Conservation (phyloP, 768 basidiomycete species). For the Lactarius deliciosus region DNA sequence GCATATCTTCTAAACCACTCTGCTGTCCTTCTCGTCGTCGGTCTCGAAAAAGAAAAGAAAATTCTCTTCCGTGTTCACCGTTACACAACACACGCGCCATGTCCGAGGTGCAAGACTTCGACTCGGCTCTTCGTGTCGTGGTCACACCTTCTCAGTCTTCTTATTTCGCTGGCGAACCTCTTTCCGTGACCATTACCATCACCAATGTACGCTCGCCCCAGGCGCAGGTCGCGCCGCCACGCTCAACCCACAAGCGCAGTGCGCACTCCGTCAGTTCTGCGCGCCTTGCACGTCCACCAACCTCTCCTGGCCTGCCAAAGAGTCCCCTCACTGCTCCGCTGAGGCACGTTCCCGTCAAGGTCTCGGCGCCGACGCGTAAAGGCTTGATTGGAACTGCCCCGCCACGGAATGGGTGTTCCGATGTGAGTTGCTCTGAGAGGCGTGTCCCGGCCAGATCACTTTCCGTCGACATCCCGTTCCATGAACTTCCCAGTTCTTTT, state of each 20-base stretch:
- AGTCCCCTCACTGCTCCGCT: conserved; percentile 40
- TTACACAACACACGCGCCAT: conserved; percentile 11
- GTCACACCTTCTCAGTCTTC: conserved; percentile 82
- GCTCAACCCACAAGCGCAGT: conserved; percentile 59
- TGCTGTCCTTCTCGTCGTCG: not conserved
- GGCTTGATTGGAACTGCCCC: conserved; percentile 52
- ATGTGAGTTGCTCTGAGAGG: conserved; percentile 26
- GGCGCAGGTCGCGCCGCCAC: conserved; percentile 40
- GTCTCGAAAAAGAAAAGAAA: not conserved
- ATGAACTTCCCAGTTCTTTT: conserved; percentile 40
- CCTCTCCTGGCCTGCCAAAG: conserved; percentile 66
- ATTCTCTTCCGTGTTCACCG: not conserved
- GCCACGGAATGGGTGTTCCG: conserved; percentile 31
- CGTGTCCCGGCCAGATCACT: conserved; percentile 49
- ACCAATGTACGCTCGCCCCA: conserved; percentile 70
- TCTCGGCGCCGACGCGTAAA: conserved; percentile 40
- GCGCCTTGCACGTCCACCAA: conserved; percentile 77
- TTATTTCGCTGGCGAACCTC: conserved; percentile 90
- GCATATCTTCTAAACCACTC: not conserved
- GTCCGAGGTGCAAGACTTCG: conserved; percentile 21
- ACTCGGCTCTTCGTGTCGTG: conserved; percentile 52
- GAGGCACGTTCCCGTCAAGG: conserved; percentile 24
- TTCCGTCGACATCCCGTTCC: conserved; percentile 59
- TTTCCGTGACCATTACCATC: conserved; percentile 83
- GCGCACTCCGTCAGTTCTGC: conserved; percentile 84